Percentiles rank a stretch among this genome's conserved stretches.
Evolutionary conservation across 257 asterid genomes (phyloP).

Genomic region (Orobanche coerulescens): DNA sequence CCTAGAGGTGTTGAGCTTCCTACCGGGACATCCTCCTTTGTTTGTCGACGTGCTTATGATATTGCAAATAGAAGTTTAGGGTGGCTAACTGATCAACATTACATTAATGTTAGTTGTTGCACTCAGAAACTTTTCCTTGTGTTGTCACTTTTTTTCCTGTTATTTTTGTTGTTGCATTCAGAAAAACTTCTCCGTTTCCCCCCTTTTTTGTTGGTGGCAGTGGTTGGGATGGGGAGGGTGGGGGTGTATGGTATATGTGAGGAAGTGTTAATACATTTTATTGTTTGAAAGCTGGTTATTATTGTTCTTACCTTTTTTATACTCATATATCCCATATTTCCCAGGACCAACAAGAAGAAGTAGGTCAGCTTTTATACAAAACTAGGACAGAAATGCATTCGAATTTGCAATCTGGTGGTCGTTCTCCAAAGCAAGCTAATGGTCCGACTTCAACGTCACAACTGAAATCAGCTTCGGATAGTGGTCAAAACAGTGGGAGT

Average conservation of each 20-base stretch:
- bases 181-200: neutral
- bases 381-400: conserved; percentile 56
- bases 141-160: no score
- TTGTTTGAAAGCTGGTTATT: neutral
- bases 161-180: no score
- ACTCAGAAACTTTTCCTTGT: conserved; percentile 15
- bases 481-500: conserved; percentile 37
- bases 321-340: conserved; percentile 12
- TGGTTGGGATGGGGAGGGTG: no score
- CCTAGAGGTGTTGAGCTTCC: conserved; percentile 62
- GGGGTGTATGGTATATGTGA: neutral
- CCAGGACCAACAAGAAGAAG: conserved; percentile 50
- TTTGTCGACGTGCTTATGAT: conserved; percentile 65
- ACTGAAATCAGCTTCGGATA: conserved; percentile 46
- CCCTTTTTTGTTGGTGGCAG: no score
- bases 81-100: conserved; percentile 76
- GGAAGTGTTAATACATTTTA: neutral
- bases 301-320: conserved; percentile 1
- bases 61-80: conserved; percentile 33
- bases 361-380: conserved; percentile 33
- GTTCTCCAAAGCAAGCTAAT: conserved; percentile 58
- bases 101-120: conserved; percentile 50
- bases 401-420: conserved; percentile 48
- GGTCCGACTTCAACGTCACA: conserved; percentile 48
- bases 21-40: conserved; percentile 51